Base-by-base conservation (phyloP, 2,329 filamentous ascomycete genomes). In the Fusarium sarcochroum region DNA sequence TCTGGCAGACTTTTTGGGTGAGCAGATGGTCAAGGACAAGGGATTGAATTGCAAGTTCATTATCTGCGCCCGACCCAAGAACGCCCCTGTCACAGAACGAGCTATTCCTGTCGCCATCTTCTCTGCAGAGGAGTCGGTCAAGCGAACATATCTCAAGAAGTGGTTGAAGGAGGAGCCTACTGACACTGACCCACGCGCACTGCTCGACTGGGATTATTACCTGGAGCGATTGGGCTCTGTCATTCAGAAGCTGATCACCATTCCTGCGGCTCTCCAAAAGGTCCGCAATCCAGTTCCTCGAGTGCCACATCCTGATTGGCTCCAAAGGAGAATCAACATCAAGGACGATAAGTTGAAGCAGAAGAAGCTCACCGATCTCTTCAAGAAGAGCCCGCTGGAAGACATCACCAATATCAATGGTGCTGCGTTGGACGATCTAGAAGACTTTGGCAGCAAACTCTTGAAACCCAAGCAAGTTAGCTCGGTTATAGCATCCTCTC, bases 31-130 rank as follows among this genome's bases (percentile, higher is more conserved):
- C 74, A 99, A 99, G 77, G 97, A 99, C 81, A 99, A 98, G 80
- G 96, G 96, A 5, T 80, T 99, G 72, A 99, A 99, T 83, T 99
- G 96, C 90, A 98, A 98, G 81, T 99, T 98, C 80, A 98, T 99
- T 78, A 98, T 99, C 75, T 97, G 94, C 51, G 87, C 93, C 15
- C 89, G 87, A 67, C 96, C 96, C 6, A 92, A 90, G 75, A 93
- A 93, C 75, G 93, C 95, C 0, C 95, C 96, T 3, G 94, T 99
- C 64, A 99, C 96, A 0, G 97, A 99, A 71, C 88, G 96, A 73
- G 96, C 96, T 21, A 88, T 99, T 61, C 96, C 96, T 1, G 94
- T 99, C 7, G 94, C 96, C 20, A 99, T 99, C 65, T 98, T 99
- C 80, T 98, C 96, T 0, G 94, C 96, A 0, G 95, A 98, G 57